Conservation (phyloP, 257 asterid genomes). For the Solanum bukasovii region DNA sequence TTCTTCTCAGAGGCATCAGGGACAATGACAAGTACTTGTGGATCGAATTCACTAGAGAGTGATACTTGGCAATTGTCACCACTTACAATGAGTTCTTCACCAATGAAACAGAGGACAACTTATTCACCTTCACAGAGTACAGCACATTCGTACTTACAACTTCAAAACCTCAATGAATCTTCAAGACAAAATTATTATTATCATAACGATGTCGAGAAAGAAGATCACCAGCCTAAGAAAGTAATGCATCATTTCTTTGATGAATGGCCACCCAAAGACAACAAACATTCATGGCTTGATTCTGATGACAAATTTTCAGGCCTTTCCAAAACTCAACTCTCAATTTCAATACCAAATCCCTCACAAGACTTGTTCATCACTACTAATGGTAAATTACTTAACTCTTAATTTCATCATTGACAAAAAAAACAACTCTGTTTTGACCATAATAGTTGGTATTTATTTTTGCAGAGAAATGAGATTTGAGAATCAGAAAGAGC, state of each 20-base stretch:
- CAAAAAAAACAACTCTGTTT: background rate
- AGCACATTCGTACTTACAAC: constrained; percentile 18
- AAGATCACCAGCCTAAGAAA: constrained; percentile 50
- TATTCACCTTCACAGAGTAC: constrained; percentile 11
- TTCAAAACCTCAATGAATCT: constrained; percentile 7
- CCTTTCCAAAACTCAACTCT: constrained; percentile 41
- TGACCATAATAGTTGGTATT: background rate
- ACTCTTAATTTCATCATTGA: background rate
- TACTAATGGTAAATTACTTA: constrained; percentile 34
- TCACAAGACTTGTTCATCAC: constrained; percentile 72
- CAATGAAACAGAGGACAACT: constrained; percentile 25
- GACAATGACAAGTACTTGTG: constrained; percentile 27
- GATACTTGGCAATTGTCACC: constrained; percentile 45
- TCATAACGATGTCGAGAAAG: background rate
- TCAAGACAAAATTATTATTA: constrained; percentile 7
- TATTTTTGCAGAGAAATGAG: constrained; percentile 36
- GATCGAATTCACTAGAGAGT: constrained; percentile 2
- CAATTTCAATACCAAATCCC: constrained; percentile 50
- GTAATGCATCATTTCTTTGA: constrained; percentile 92
- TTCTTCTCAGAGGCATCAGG: constrained; percentile 42
- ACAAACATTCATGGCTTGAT: constrained; percentile 31
- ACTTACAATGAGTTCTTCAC: constrained; percentile 40
- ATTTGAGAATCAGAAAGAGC: constrained; percentile 22
- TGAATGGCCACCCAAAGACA: constrained; percentile 51
- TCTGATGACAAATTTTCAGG: constrained; percentile 24